These are phyloP conservation scores for Lichtheimia corymbifera DNA, from an alignment of 371 early-diverging fungal species.

Conservation along the genomic window DNA sequence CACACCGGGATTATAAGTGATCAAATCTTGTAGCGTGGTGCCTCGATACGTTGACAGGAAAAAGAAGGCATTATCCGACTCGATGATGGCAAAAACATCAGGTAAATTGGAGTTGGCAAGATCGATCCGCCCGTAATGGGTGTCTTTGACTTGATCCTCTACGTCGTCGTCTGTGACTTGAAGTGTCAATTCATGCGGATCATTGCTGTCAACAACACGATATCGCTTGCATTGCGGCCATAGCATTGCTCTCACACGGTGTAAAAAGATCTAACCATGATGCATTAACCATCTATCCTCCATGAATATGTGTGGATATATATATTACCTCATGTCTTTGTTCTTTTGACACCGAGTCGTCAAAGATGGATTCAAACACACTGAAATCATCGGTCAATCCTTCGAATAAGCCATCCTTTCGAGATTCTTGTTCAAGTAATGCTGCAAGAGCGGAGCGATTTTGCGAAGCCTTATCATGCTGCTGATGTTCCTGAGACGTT, in stretches of 20 bases:
- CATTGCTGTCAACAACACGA: slow-evolving; percentile 17
- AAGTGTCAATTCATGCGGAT: slow-evolving; percentile 22
- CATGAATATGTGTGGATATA: too few relatives aligned
- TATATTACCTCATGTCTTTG: slow-evolving; percentile 5
- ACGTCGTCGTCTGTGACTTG: neutral
- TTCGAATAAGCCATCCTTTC: neutral
- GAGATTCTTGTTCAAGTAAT: neutral
- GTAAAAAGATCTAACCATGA: slow-evolving; percentile 31
- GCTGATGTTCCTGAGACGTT: too few relatives aligned
- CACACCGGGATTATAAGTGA: slow-evolving; percentile 65
- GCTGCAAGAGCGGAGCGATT: too few relatives aligned
- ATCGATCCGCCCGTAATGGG: slow-evolving; percentile 7
- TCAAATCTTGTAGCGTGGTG: slow-evolving; percentile 62
- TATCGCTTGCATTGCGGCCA: slow-evolving; percentile 48
- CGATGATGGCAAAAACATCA: slow-evolving; percentile 60
- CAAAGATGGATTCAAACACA: slow-evolving; percentile 12
- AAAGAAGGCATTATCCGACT: slow-evolving; percentile 57
- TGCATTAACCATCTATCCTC: too few relatives aligned
- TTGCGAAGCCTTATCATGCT: too few relatives aligned
- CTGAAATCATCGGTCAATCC: slow-evolving; percentile 11
- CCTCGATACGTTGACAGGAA: slow-evolving; percentile 60
- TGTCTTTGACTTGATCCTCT: slow-evolving; percentile 1
- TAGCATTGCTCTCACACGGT: slow-evolving; percentile 32
- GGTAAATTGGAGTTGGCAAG: slow-evolving; percentile 53
- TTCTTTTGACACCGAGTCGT: slow-evolving; percentile 1